These are phyloP conservation scores for Pythium insidiosum DNA, from an alignment of 352 stramenopile genomes.

Conservation along the genomic window DNA sequence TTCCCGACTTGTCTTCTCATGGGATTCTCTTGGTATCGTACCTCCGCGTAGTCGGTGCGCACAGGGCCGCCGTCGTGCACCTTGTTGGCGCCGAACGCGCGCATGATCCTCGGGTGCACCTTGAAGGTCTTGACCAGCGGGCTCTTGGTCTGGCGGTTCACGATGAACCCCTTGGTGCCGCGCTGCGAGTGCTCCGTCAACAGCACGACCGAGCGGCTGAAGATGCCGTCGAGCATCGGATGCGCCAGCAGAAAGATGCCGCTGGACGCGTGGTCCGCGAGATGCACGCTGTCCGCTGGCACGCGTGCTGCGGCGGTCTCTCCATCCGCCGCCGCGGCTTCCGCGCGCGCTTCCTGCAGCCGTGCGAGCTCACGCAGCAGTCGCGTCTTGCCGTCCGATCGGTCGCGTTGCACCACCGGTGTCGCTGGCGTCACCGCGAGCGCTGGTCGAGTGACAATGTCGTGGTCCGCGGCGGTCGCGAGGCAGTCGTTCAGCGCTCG, in stretches of 20 bases:
- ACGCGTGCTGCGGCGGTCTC: slow-evolving; percentile 4
- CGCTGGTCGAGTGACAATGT: slow-evolving; percentile 15
- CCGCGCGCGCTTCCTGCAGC: slow-evolving; percentile 3
- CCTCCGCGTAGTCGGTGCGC: slow-evolving; percentile 49
- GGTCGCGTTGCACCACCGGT: no score
- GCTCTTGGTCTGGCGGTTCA: slow-evolving; percentile 57
- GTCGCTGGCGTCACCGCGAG: not conserved
- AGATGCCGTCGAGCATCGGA: slow-evolving; percentile 60
- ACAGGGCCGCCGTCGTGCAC: slow-evolving; percentile 58
- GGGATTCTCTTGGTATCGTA: no score
- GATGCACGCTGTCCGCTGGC: slow-evolving; percentile 5
- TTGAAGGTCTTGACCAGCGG: slow-evolving; percentile 47
- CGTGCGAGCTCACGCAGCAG: slow-evolving; percentile 7
- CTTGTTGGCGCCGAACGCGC: slow-evolving; percentile 48
- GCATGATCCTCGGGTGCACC: slow-evolving; percentile 46
- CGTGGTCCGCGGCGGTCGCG: slow-evolving; percentile 25
- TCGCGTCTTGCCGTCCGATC: slow-evolving; percentile 1
- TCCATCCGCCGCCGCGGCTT: slow-evolving; percentile 8
- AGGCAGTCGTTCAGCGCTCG: slow-evolving; percentile 52
- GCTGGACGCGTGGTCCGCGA: slow-evolving; percentile 14
- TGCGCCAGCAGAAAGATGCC: slow-evolving; percentile 73
- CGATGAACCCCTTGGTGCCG: slow-evolving; percentile 63
- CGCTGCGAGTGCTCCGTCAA: slow-evolving; percentile 55
- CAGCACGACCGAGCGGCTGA: slow-evolving; percentile 65
- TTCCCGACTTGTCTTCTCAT: no score